Base-by-base conservation (phyloP, 78 protist species). In the Dictyostelium citrinum region DNA sequence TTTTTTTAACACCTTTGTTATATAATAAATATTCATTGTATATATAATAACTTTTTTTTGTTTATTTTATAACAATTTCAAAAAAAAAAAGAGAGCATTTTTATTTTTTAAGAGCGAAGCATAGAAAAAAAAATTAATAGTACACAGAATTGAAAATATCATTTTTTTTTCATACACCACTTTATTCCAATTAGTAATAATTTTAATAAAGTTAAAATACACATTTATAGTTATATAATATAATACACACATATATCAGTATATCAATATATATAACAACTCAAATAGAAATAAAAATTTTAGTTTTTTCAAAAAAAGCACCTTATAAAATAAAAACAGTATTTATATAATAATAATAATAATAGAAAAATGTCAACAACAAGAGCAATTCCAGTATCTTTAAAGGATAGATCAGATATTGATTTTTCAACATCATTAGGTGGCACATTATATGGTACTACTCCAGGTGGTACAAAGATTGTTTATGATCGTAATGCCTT, bases 401-500 rank as follows among this genome's bases (percentile, higher is more conserved):
- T 68, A 22, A 85, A 64, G 43, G 83, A 76, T 58, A 77, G 91
- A 75, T 75, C 82, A 43, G 61, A 64, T 55, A 82, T 90, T 37
- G 79, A 82, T 45, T 90, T 91, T 60, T 91, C 96, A 41, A 88
- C 96, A 29, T 84, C 96, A 17, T 39, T 85, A 37, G 97, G 97
- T 55, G 97, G 97, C 3, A 90, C 97, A 7, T 20, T 95, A 51
- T 95, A 95, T 55, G 97, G 94, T 20, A 83, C 91, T 20, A 95
- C 97, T 24, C 97, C 97, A 77, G 97, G 97, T 61, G 97, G 97
- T 8, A 86, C 97, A 11, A 91, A 91, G 43, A 58, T 45, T 33
- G 90, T 90, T n/a, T 95, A 95, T 37, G 90, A 82, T 67, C 74
- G 95, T 68, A 67, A 45, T 67, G 78, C 84, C n/a, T 68, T 95